Base-by-base conservation (phyloP, 192 early-diverging fungal genomes). In the Gonapodya prolifera region DNA sequence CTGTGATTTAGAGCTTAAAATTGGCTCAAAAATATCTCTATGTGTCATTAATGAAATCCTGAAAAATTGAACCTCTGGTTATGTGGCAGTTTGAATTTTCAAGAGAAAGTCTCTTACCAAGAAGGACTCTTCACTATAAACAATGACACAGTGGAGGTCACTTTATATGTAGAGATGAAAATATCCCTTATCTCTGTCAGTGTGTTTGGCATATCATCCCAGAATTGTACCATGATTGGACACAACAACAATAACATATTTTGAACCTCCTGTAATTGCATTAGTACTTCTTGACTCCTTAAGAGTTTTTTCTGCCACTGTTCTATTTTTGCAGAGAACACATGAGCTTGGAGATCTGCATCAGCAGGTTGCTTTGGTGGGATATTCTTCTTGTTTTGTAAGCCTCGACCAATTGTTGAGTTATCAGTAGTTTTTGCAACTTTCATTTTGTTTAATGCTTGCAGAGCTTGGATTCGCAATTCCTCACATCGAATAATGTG, bases 21-120 rank as follows among this genome's bases (percentile, higher is more conserved):
- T 82, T 69, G 79, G 76, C 23, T 84, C 83, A 35, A 35, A 71
- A 35, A 83, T 73, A 70, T 85, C 84, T 1, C 36, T 80, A 16
- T 82, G 69, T 31, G 79, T 77, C 17, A 85, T 34, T 0, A 85
- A 8, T 0, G 45, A 71, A 31, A 83, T 23, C 45, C 45, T 61
- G 45, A 23, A 8, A 61, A 23, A n/a, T n/a, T 84, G 78, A 82
- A 81, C 36, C 78, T 81, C 23, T 70, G 70, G 34, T 79, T 84
- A 61, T 84, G 81, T 0, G 80, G n/a, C n/a, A n/a, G n/a, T n/a
- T n/a, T n/a, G n/a, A n/a, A n/a, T n/a, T n/a, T n/a, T n/a, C n/a
- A n/a, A n/a, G n/a, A n/a, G n/a, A n/a, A n/a, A n/a, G 69, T 16
- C 45, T 16, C 45, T 23, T 61, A 61, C 45, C 45, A 61, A 23